A percentile compares a stretch with the other conserved stretches of the same genome.
Conservation (phyloP, 208 protist genomes). For the Leishmania major region DNA sequence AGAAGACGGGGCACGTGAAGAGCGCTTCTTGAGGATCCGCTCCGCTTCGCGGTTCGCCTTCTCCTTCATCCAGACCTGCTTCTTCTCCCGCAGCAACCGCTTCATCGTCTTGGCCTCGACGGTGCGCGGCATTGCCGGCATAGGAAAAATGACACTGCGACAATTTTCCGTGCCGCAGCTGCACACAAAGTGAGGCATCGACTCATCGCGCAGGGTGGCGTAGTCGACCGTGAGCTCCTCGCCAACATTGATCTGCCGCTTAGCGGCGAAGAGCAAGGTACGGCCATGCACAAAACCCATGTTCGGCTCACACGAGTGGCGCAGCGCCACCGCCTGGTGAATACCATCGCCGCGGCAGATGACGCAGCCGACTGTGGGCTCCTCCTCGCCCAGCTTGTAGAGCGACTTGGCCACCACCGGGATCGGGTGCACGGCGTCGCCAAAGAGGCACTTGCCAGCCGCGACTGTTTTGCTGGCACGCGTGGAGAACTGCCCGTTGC, state of each 20-base stretch:
- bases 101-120: slow-evolving; percentile 65
- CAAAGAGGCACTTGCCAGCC: slow-evolving; percentile 72
- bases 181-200: slow-evolving; percentile 82
- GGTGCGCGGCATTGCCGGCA: slow-evolving; percentile 62
- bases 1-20: background rate
- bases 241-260: slow-evolving; percentile 79
- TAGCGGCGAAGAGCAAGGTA: slow-evolving; percentile 76
- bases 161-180: slow-evolving; percentile 86
- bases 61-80: slow-evolving; percentile 71
- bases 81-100: slow-evolving; percentile 76
- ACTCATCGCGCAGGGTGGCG: slow-evolving; percentile 78
- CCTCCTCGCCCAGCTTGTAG: slow-evolving; percentile 75
- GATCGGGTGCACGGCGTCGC: slow-evolving; percentile 67
- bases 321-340: slow-evolving; percentile 75
- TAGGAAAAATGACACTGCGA: slow-evolving; percentile 80
- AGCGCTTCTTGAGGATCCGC: slow-evolving; percentile 75
- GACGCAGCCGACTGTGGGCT: slow-evolving; percentile 77
- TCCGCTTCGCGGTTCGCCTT: slow-evolving; percentile 79
- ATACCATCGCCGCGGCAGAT: slow-evolving; percentile 72
- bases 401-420: slow-evolving; percentile 78
- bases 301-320: slow-evolving; percentile 92
- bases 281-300: slow-evolving; percentile 83
- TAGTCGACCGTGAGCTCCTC: slow-evolving; percentile 92
- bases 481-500: slow-evolving; percentile 74
- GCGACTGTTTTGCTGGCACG: slow-evolving; percentile 76